phyloP scores from a whole-genome alignment of 208 protist species.

The Novymonas esmeraldas region DNA sequence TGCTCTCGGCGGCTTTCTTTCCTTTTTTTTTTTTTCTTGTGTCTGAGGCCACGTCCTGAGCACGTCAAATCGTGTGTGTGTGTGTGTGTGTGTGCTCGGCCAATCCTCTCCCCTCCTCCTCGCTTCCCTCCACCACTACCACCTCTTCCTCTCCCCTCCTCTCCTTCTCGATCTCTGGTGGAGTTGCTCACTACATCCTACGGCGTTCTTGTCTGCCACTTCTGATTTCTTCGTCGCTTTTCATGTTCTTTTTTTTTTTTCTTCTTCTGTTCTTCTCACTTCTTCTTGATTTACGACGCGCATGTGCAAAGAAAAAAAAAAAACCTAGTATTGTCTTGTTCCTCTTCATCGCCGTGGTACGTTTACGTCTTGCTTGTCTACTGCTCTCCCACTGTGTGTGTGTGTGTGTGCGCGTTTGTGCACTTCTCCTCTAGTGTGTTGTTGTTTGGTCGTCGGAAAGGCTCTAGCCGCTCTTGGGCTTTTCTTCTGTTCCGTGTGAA shows the following conservation, averaged over 20 bases:
- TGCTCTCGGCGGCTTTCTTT: too few species aligned
- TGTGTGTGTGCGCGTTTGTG: not conserved
- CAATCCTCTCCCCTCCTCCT: not conserved
- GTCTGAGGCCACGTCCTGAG: not conserved
- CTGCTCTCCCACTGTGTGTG: too few species aligned
- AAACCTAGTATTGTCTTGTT: too few species aligned
- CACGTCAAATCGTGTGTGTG: too few species aligned
- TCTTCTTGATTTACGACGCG: not conserved
- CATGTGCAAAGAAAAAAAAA: too few species aligned
- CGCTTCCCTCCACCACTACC: not conserved
- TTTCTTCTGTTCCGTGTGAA: not conserved
- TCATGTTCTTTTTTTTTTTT: not conserved
- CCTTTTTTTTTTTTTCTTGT: not conserved
- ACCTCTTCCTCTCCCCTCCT: not conserved
- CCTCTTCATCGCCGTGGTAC: too few species aligned
- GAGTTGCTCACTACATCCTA: too few species aligned
- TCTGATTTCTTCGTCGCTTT: not conserved
- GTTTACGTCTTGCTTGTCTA: too few species aligned
- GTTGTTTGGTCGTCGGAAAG: not conserved
- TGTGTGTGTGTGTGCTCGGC: not conserved
- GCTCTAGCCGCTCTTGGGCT: not conserved
- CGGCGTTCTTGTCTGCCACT: not conserved
- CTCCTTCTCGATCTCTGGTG: too few species aligned
- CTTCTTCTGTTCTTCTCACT: not conserved
- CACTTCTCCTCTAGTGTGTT: not conserved